Percentiles rank a stretch among this genome's conserved stretches.
phyloP scores from a whole-genome alignment of 2,329 filamentous ascomycete genomes.

The Ceratocystis ficicola region DNA sequence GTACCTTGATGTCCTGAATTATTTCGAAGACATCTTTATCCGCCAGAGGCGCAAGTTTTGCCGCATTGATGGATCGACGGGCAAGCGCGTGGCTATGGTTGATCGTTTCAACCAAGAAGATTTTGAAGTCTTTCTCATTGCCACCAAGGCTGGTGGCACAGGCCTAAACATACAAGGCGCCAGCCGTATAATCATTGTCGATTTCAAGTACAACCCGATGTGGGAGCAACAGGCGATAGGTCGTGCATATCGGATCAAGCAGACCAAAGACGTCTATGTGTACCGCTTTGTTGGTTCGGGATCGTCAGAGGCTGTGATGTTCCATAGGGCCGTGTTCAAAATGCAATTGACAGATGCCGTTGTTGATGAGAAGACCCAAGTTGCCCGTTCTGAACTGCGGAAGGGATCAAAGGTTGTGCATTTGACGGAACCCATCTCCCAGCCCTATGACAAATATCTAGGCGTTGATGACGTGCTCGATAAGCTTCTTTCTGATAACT shows the following conservation, averaged over 20 bases:
- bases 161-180: conserved; percentile 76
- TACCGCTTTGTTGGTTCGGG: conserved; percentile 71
- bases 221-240: conserved; percentile 80
- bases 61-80: conserved; percentile 57
- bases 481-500: conserved; percentile 34
- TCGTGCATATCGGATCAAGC: conserved; percentile 73
- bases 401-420: conserved; percentile 23
- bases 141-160: conserved; percentile 67
- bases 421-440: not conserved
- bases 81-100: conserved; percentile 47
- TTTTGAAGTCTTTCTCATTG: conserved; percentile 61
- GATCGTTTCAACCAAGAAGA: conserved; percentile 54
- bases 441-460: conserved; percentile 15
- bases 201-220: conserved; percentile 69
- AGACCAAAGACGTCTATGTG: conserved; percentile 67
- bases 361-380: conserved; percentile 68
- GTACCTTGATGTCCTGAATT: conserved; percentile 56
- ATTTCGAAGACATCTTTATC: conserved; percentile 47
- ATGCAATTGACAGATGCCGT: conserved; percentile 65
- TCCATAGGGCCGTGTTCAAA: conserved; percentile 71
- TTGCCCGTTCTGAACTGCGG: conserved; percentile 50
- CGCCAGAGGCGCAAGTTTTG: conserved; percentile 36
- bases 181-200: conserved; percentile 76
- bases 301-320: conserved; percentile 63
- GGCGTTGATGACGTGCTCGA: conserved; percentile 27